Evolutionary conservation across 106 monocot genomes (phyloP), one percentile per base, ranked within the genome.

Genomic region (Dendrobium catenatum): DNA sequence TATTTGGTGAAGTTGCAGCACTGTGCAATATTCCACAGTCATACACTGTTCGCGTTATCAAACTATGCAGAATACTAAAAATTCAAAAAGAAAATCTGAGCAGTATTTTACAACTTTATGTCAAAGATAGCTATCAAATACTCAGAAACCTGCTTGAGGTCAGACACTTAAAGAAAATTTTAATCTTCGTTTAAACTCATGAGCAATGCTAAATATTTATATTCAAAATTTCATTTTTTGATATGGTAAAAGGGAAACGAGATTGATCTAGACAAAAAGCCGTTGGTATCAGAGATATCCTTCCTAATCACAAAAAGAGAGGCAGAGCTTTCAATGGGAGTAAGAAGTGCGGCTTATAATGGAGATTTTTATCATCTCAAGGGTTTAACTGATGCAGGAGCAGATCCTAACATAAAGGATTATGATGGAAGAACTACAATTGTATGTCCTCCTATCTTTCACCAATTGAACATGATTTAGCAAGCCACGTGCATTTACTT

Each of bases 351-450:
- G 41, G 88, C 88, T 42, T 87, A 90, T 61, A 83, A 93, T 74
- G 88, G 90, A 20, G 90, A 90, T 49, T 47, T 90, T 17, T 72
- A 83, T 27, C 88, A 80, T 84, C 84, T 93, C 42, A 93, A 90
- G 87, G 83, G 73, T 13, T 81, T 93, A 54, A 88, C 88, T 24
- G 87, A 88, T 82, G 88, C 90, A 1, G 93, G 93, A 43, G 88
- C 83, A 70, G 90, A 93, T 88, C 93, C 93, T 58, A 88, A 77
- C 81, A 90, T 86, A 85, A 68, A 81, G 4, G 87, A 90, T 55
- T 89, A 90, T 66, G 88, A 90, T 83, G 93, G 93, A 24, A 88
- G 93, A 47, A 93, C 90, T 18, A 85, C 93, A 70, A 80, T 90
- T n/a, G 93, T 93, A 85, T 11, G 74, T 81, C 9, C 73, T 70